Percentiles rank a stretch among this genome's conserved stretches.
phyloP scores from a whole-genome alignment of 1,139 yeast genomes.

The Taphrina deformans region DNA sequence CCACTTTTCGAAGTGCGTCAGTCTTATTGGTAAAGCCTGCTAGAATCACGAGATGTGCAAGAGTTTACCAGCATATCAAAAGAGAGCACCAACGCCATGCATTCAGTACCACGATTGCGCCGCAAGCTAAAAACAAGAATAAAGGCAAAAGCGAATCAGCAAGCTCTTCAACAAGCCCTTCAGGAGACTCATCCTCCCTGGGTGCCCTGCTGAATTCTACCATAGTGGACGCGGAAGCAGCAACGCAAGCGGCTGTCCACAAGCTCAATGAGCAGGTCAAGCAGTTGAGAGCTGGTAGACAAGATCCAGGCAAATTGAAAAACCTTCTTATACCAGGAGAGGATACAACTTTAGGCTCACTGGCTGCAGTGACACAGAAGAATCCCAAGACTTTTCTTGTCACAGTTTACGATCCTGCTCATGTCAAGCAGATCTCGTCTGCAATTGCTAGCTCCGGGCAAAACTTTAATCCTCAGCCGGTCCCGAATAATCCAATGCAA shows the following conservation, averaged over 20 bases:
- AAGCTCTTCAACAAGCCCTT: not conserved
- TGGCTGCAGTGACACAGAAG: constrained; percentile 15
- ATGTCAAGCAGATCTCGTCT: constrained; percentile 20
- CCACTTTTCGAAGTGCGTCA: not conserved
- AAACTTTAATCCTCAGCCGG: constrained; percentile 25
- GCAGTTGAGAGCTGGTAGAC: not conserved
- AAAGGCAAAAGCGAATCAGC: not conserved
- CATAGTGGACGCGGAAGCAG: not conserved
- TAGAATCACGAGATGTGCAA: not conserved
- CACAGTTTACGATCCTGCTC: constrained; percentile 27
- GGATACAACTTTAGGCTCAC: not conserved
- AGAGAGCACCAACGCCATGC: not conserved
- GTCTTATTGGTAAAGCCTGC: not conserved
- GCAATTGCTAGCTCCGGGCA: constrained; percentile 22
- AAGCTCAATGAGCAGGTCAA: not conserved
- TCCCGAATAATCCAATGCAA: constrained; percentile 20
- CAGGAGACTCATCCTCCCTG: not conserved
- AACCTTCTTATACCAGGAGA: constrained; percentile 4
- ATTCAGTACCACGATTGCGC: not conserved
- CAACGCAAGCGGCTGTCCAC: not conserved
- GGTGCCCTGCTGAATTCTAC: not conserved
- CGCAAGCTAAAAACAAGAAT: not conserved
- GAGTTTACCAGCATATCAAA: not conserved
- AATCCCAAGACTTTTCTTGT: constrained; percentile 22
- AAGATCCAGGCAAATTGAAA: constrained; percentile 4